phyloP scores from a whole-genome alignment of 2,329 filamentous ascomycete genomes.

The Sclerotinia sclerotiorum region DNA sequence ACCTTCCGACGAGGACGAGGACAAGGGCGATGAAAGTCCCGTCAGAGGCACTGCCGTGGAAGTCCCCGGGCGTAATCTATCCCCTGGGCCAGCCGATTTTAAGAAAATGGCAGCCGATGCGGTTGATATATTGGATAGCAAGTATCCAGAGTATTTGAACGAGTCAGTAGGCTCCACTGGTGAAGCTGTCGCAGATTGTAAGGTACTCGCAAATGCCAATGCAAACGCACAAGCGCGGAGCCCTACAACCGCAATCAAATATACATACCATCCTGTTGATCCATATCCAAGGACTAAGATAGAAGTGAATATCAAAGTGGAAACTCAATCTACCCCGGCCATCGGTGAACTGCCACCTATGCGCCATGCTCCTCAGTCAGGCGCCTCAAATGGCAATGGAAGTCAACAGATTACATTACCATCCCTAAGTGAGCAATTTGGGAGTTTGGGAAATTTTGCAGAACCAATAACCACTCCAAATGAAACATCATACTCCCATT shows the following conservation, averaged over 20 bases:
- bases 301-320: neutral
- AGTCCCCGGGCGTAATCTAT: slow-evolving; percentile 35
- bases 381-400: slow-evolving; percentile 34
- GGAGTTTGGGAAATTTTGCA: slow-evolving; percentile 27
- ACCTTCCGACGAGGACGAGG: slow-evolving; percentile 44
- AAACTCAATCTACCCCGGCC: slow-evolving; percentile 25
- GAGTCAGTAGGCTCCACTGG: neutral
- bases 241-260: neutral
- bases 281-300: neutral
- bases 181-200: neutral
- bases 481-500: slow-evolving; percentile 35
- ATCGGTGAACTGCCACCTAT: slow-evolving; percentile 38
- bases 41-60: slow-evolving; percentile 29
- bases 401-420: slow-evolving; percentile 36
- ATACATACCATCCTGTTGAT: neutral
- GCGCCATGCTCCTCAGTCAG: slow-evolving; percentile 34
- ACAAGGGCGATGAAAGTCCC: slow-evolving; percentile 44
- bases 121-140: slow-evolving; percentile 6
- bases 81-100: slow-evolving; percentile 24
- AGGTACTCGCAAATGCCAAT: neutral
- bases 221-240: neutral
- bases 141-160: neutral
- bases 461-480: slow-evolving; percentile 28
- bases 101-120: slow-evolving; percentile 23
- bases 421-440: slow-evolving; percentile 37